Percentiles rank a stretch among this genome's conserved stretches.
Evolutionary conservation across 345 rosid genomes (phyloP).

Genomic region (Crucihimalaya himalaica): DNA sequence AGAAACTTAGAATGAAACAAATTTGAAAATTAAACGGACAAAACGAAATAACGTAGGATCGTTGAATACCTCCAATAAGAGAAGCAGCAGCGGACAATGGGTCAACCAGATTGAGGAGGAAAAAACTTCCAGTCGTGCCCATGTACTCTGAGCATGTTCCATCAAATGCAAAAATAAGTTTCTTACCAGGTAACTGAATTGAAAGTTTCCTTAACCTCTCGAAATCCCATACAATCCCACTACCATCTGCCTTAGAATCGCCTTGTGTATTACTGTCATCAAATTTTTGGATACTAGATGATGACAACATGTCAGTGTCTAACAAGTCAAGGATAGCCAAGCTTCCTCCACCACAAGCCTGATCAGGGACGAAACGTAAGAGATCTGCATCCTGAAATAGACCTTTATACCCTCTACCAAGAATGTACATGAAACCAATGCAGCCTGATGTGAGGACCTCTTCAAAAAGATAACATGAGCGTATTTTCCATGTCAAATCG

Average conservation of each 20-base stretch:
- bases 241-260: conserved; percentile 77
- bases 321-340: conserved; percentile 88
- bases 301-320: conserved; percentile 65
- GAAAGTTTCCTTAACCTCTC: conserved; percentile 82
- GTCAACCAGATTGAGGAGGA: conserved; percentile 90
- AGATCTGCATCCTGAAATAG: conserved; percentile 90
- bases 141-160: conserved; percentile 76
- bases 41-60: neutral
- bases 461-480: conserved; percentile 93
- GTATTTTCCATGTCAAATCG: conserved; percentile 77
- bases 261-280: conserved; percentile 65
- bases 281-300: conserved; percentile 55
- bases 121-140: conserved; percentile 63
- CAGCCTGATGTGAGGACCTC: conserved; percentile 91
- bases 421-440: conserved; percentile 89
- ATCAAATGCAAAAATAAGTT: conserved; percentile 95
- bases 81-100: conserved; percentile 97
- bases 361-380: conserved; percentile 85
- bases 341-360: conserved; percentile 97
- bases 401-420: conserved; percentile 93
- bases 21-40: neutral
- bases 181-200: conserved; percentile 84
- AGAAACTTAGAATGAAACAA: conserved; percentile 9
- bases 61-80: conserved; percentile 77
- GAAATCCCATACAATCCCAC: conserved; percentile 92